Percentiles rank a stretch among this genome's conserved stretches.
phyloP scores from a whole-genome alignment of 495 filamentous ascomycete species.

The Penicillium malachiteum region DNA sequence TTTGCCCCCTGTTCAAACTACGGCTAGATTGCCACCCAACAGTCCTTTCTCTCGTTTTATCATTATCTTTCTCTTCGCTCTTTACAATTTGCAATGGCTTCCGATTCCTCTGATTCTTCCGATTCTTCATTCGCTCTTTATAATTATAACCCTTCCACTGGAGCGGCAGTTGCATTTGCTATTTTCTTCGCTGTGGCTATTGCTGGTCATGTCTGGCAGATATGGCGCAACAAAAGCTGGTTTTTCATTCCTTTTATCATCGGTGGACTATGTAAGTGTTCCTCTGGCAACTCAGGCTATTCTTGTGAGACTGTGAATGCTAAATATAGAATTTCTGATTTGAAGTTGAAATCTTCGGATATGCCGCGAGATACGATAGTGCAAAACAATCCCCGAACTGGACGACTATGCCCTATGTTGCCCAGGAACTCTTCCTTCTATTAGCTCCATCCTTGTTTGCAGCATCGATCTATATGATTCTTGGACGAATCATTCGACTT shows the following conservation, averaged over 20 bases:
- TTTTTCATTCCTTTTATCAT: conserved; percentile 61
- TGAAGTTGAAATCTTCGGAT: conserved; percentile 31
- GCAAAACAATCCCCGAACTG: conserved; percentile 17
- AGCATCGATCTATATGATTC: conserved; percentile 56
- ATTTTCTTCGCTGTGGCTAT: conserved; percentile 22
- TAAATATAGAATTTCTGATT: background rate
- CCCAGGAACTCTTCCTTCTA: conserved; percentile 43
- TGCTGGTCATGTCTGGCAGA: conserved; percentile 7
- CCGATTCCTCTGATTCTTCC: background rate
- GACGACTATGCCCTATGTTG: conserved; percentile 34
- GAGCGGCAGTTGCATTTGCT: conserved; percentile 6
- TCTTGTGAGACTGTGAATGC: too few relatives aligned
- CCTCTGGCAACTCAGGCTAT: too few relatives aligned
- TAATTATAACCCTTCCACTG: conserved; percentile 10
- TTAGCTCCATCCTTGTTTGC: conserved; percentile 48
- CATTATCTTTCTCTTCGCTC: too few relatives aligned
- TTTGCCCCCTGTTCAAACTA: too few relatives aligned
- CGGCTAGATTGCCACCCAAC: too few relatives aligned
- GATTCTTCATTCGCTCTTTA: background rate
- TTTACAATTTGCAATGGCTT: too few relatives aligned
- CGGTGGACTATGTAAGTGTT: conserved; percentile 49
- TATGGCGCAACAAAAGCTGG: conserved; percentile 52
- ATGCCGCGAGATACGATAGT: conserved; percentile 22
- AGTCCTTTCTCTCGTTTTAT: too few relatives aligned
- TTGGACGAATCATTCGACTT: conserved; percentile 45